Evolutionary conservation across 2,329 filamentous ascomycete species (phyloP).

Genomic region (Thermochaetoides dissita): DNA sequence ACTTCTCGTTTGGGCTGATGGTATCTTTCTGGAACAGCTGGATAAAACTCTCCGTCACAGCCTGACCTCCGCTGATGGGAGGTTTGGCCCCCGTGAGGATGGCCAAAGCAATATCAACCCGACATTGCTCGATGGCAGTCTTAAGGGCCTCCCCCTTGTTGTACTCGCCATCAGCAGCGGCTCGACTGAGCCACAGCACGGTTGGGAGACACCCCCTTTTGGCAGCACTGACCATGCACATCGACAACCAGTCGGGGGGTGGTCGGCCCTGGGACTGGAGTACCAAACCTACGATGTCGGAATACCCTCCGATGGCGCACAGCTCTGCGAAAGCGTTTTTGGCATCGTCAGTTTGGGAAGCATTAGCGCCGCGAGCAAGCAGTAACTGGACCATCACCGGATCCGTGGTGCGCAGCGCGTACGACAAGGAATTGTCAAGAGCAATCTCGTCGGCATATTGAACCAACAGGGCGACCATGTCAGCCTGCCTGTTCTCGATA

Average conservation of each 20-base stretch:
- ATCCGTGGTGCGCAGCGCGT: constrained; percentile 33
- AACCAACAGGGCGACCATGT: constrained; percentile 40
- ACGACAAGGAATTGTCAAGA: constrained; percentile 34
- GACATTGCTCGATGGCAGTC: constrained; percentile 31
- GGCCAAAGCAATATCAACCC: constrained; percentile 40
- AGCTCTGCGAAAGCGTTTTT: constrained; percentile 40
- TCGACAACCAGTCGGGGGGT: constrained; percentile 28
- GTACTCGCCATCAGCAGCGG: constrained; percentile 38
- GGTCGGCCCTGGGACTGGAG: constrained; percentile 36
- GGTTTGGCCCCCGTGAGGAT: constrained; percentile 39
- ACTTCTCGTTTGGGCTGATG: constrained; percentile 34
- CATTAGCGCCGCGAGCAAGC: constrained; percentile 36
- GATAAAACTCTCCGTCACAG: constrained; percentile 37
- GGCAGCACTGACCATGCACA: constrained; percentile 37
- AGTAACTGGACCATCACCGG: constrained; percentile 31
- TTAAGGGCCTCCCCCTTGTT: constrained; percentile 39
- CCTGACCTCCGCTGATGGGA: constrained; percentile 27
- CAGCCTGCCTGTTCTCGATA: constrained; percentile 33
- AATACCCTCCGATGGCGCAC: constrained; percentile 31
- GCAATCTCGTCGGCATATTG: constrained; percentile 37
- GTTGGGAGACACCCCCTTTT: constrained; percentile 35
- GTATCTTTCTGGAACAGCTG: constrained; percentile 31
- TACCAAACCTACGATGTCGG: constrained; percentile 33
- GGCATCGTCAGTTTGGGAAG: constrained; percentile 32
- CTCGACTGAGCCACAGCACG: constrained; percentile 36